Conservation (phyloP, 345 rosid genomes). For the Dipteronia sinensis region DNA sequence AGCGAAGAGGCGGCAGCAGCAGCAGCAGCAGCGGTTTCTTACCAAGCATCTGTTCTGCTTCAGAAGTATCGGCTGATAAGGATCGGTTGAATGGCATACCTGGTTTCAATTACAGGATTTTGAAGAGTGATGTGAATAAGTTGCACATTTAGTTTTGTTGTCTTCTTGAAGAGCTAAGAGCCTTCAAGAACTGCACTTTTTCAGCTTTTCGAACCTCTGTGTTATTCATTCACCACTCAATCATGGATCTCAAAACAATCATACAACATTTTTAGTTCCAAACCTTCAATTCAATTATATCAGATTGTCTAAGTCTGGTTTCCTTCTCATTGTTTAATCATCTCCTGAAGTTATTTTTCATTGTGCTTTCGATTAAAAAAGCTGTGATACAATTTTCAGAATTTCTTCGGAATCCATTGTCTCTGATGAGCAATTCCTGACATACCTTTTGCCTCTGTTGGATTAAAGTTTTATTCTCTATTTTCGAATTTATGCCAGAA, state of each 20-base stretch:
- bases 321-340: no score
- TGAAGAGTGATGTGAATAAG: no score
- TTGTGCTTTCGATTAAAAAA: neutral
- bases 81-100: conserved; percentile 33
- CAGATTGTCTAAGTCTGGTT: neutral
- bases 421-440: conserved; percentile 1
- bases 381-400: neutral
- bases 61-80: conserved; percentile 51
- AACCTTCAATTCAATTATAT: neutral
- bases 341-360: neutral
- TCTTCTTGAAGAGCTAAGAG: conserved; percentile 43
- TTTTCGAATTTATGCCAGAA: no score
- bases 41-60: conserved; percentile 59
- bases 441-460: neutral
- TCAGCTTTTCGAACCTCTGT: neutral
- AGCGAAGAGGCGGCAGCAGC: conserved; percentile 33
- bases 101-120: conserved; percentile 62
- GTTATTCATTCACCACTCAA: no score
- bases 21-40: conserved; percentile 27
- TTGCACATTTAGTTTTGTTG: no score
- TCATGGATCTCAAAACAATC: neutral
- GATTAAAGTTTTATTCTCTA: no score
- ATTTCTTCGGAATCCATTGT: neutral
- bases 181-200: neutral
- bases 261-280: neutral